These are phyloP conservation scores for Oryza coarctata DNA, from an alignment of 176 grass and related monocot species.

Conservation along the genomic window DNA sequence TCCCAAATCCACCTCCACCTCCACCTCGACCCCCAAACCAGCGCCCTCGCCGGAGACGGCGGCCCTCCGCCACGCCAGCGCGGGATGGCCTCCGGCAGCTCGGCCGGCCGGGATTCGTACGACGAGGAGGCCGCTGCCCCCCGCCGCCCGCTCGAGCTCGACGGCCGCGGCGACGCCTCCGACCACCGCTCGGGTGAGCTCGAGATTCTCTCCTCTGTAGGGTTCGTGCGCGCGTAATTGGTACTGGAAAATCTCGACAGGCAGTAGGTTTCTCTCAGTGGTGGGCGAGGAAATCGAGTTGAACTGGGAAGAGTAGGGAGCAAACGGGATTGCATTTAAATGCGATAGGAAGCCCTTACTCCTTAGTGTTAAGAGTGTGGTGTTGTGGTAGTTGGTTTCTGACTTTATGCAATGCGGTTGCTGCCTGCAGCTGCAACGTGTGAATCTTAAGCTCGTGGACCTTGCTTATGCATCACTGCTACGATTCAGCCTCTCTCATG, in stretches of 20 bases:
- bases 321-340: not conserved
- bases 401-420: constrained; percentile 27
- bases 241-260: not conserved
- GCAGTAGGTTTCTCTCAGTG: not conserved
- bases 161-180: constrained; percentile 32
- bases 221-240: not conserved
- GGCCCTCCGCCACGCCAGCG: not conserved
- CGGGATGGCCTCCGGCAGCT: constrained; percentile 30
- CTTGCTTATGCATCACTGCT: not conserved
- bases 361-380: not conserved
- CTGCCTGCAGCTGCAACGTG: not conserved
- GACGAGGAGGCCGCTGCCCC: constrained; percentile 65
- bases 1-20: constrained; percentile 27
- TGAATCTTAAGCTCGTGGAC: constrained; percentile 9
- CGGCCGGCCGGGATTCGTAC: constrained; percentile 35
- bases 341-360: not conserved
- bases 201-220: not conserved
- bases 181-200: constrained; percentile 48
- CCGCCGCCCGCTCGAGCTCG: constrained; percentile 54
- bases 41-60: constrained; percentile 32
- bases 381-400: not conserved
- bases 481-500: not conserved
- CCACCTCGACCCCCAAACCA: not conserved
- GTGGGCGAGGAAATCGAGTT: constrained; percentile 12
- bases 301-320: not conserved